These are phyloP conservation scores for Colletotrichum higginsianum DNA, from an alignment of 2,329 filamentous ascomycete species.

Conservation along the genomic window DNA sequence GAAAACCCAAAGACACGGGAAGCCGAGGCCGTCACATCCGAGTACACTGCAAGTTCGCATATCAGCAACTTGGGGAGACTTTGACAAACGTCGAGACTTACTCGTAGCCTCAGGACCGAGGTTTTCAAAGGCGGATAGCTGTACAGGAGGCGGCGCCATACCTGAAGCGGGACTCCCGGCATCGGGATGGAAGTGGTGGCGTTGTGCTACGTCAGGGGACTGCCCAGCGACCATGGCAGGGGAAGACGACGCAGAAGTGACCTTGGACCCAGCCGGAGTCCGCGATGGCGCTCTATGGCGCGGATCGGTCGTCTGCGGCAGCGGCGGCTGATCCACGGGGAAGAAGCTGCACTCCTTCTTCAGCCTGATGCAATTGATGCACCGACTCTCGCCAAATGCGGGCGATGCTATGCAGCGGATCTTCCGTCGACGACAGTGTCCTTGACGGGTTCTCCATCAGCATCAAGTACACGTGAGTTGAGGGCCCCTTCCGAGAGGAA, in stretches of 20 bases:
- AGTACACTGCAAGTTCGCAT: constrained; percentile 49
- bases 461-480: constrained; percentile 7
- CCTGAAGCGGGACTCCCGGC: constrained; percentile 61
- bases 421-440: constrained; percentile 92
- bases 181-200: constrained; percentile 59
- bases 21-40: constrained; percentile 49
- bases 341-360: constrained; percentile 96
- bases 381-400: constrained; percentile 81
- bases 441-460: constrained; percentile 61
- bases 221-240: constrained; percentile 61
- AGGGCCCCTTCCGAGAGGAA: background rate
- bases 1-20: constrained; percentile 56
- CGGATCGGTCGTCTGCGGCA: constrained; percentile 55
- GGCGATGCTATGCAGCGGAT: constrained; percentile 88
- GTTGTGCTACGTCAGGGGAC: constrained; percentile 57
- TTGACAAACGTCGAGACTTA: constrained; percentile 51
- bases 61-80: constrained; percentile 45
- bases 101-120: constrained; percentile 59
- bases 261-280: constrained; percentile 56
- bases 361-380: constrained; percentile 92
- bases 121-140: constrained; percentile 54
- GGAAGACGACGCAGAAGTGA: constrained; percentile 64
- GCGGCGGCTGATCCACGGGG: constrained; percentile 84
- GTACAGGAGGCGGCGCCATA: constrained; percentile 61
- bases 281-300: constrained; percentile 59